These are phyloP conservation scores for Mycena galopus DNA, from an alignment of 768 basidiomycete genomes.

Conservation along the genomic window DNA sequence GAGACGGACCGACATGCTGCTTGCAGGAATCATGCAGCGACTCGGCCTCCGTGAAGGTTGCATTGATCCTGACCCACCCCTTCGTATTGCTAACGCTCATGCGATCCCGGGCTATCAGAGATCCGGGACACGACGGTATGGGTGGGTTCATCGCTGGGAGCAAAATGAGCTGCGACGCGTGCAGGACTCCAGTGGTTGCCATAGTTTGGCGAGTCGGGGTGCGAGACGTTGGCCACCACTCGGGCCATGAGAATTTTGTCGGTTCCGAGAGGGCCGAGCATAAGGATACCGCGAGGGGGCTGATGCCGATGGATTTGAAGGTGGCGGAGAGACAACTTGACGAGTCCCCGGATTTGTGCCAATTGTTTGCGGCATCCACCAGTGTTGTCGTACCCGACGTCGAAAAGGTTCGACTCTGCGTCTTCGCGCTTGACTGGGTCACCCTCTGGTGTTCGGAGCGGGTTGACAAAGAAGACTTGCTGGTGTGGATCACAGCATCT, in stretches of 20 bases:
- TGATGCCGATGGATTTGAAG: constrained; percentile 99
- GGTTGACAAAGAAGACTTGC: too few relatives aligned
- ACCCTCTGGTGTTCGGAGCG: too few relatives aligned
- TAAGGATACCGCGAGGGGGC: too few relatives aligned
- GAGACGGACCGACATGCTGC: constrained; percentile 53
- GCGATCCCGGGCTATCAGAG: constrained; percentile 46
- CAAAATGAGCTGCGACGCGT: constrained; percentile 59
- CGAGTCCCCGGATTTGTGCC: constrained; percentile 99
- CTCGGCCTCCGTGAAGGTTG: constrained; percentile 57
- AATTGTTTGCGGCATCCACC: constrained; percentile 99
- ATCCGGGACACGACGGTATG: constrained; percentile 60
- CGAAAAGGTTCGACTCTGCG: constrained; percentile 95
- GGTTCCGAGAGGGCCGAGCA: too few relatives aligned
- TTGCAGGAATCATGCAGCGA: constrained; percentile 52
- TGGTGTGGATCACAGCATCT: too few relatives aligned
- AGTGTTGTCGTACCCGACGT: constrained; percentile 99
- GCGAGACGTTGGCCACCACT: constrained; percentile 62
- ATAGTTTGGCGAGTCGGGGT: constrained; percentile 64
- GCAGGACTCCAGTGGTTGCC: constrained; percentile 63
- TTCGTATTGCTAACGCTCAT: constrained; percentile 54
- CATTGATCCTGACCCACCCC: constrained; percentile 55
- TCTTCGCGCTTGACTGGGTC: constrained; percentile 99
- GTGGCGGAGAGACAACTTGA: constrained; percentile 97
- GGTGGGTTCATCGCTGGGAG: constrained; percentile 57
- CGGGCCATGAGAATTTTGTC: too few relatives aligned